These are phyloP conservation scores for Lasiodiplodia sp. DNA, from an alignment of 2,329 filamentous ascomycete genomes.

Conservation along the genomic window DNA sequence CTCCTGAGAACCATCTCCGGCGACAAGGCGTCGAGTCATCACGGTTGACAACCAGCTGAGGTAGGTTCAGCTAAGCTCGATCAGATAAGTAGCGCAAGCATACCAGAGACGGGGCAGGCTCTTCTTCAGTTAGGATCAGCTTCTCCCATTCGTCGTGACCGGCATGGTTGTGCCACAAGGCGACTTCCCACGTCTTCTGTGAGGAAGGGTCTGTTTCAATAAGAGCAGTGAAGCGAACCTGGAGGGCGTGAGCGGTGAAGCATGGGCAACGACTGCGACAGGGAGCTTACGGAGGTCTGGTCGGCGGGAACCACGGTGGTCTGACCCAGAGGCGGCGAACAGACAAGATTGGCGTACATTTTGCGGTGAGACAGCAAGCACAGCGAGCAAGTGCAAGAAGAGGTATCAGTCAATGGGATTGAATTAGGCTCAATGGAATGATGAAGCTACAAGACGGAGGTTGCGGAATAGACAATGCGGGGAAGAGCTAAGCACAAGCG, in stretches of 20 bases:
- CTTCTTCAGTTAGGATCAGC: conserved; percentile 38
- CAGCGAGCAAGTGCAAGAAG: background rate
- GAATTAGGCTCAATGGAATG: conserved; percentile 17
- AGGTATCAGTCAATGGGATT: conserved; percentile 17
- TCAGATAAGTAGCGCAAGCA: background rate
- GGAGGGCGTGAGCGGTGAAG: conserved; percentile 30
- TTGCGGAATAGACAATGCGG: conserved; percentile 11
- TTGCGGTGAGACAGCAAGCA: background rate
- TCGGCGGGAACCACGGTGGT: conserved; percentile 65
- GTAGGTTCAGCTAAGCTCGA: background rate
- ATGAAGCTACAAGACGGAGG: background rate
- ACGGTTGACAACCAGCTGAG: conserved; percentile 26
- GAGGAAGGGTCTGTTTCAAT: conserved; percentile 69
- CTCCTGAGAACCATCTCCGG: conserved; percentile 62
- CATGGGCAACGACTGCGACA: background rate
- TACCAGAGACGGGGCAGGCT: background rate
- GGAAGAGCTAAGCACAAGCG: conserved; percentile 1
- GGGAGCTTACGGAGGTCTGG: conserved; percentile 46
- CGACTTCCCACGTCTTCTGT: conserved; percentile 71
- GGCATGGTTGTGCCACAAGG: conserved; percentile 74
- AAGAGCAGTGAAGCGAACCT: conserved; percentile 70
- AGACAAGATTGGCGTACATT: conserved; percentile 64
- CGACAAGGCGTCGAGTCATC: conserved; percentile 31
- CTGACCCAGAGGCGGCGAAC: conserved; percentile 77
- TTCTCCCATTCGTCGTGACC: conserved; percentile 66